Evolutionary conservation across 257 asterid species (phyloP), one percentile per base, ranked within the genome.

Genomic region (Cruciata laevipes): DNA sequence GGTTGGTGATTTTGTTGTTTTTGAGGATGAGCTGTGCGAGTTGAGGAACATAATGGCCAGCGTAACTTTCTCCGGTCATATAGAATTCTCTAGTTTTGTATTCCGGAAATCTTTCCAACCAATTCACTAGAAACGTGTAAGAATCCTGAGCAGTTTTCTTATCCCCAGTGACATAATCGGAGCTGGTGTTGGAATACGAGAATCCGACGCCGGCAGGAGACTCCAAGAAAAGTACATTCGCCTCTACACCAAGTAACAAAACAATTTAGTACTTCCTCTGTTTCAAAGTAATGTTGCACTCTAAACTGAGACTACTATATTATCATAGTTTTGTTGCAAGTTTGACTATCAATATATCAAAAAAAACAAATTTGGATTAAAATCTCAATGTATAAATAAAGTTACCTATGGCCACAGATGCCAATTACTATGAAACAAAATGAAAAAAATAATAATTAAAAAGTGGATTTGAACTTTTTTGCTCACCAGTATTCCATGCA

Each of bases 191-290:
- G 0, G 95, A 89, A 63, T 85, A 89, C 3, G 95, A 89, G 66
- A 86, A 89, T 68, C 95, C 96, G 23, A 89, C 96, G 0, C 96
- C 89, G 1, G 95, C 92, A 0, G 92, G 96, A 3, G 96, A 89
- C 53, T 89, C 95, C 79, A 89, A 51, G 78, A 82, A 89, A 30
- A 89, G 35, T 0, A 89, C 76, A 53, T 87, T 89, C 16, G 93
- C 96, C 77, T 70, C 96, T 89, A 84, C 83, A 77, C 74, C 38
- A 38, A 21, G 17, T 2, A 51, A 5, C n/a, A 30, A 12, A 65
- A 9, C 30, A 27, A 27, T 27, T 1, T 27, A 27, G 30, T n/a
- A n/a, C n/a, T n/a, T n/a, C n/a, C n/a, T n/a, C n/a, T n/a, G n/a
- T n/a, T n/a, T n/a, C n/a, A n/a, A n/a, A n/a, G n/a, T n/a, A n/a